phyloP scores from a whole-genome alignment of 192 early-diverging fungal species.

The Physocladia obscura region DNA sequence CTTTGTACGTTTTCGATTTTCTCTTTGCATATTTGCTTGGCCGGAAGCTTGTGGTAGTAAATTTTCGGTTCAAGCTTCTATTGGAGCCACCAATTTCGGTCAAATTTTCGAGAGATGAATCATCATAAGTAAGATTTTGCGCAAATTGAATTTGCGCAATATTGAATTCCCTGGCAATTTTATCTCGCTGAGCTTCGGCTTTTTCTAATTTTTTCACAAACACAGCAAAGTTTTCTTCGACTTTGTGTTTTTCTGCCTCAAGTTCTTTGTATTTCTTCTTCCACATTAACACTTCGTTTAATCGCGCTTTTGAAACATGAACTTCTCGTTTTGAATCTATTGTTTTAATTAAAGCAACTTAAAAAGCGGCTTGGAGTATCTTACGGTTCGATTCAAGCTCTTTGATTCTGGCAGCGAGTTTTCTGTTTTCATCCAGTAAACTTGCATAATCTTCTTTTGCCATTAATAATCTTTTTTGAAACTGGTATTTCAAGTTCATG shows the following conservation, averaged over 20 bases:
- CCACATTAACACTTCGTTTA: constrained; percentile 32
- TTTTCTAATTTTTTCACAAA: constrained; percentile 26
- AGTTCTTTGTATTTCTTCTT: constrained; percentile 32
- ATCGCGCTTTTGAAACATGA: constrained; percentile 17
- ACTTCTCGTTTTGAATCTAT: constrained; percentile 22
- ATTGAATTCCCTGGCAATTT: constrained; percentile 3
- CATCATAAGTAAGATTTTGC: constrained; percentile 14
- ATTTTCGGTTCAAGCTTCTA: constrained; percentile 8
- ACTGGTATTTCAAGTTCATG: constrained; percentile 29
- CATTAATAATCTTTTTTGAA: constrained; percentile 18
- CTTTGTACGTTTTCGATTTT: background rate
- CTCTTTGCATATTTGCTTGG: background rate
- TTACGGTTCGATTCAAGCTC: constrained; percentile 18
- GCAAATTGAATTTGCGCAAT: constrained; percentile 29
- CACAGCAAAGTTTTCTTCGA: constrained; percentile 28
- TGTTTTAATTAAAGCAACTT: background rate
- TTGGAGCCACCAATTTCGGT: background rate
- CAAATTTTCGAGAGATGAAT: constrained; percentile 6
- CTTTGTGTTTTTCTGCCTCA: constrained; percentile 28
- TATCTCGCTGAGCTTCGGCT: constrained; percentile 25
- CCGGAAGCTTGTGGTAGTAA: background rate
- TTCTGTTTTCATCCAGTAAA: constrained; percentile 27
- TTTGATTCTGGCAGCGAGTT: constrained; percentile 20
- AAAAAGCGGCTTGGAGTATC: background rate
- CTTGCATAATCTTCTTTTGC: constrained; percentile 32